Conservation (phyloP, 768 basidiomycete genomes). For the Trametes sanguinea region DNA sequence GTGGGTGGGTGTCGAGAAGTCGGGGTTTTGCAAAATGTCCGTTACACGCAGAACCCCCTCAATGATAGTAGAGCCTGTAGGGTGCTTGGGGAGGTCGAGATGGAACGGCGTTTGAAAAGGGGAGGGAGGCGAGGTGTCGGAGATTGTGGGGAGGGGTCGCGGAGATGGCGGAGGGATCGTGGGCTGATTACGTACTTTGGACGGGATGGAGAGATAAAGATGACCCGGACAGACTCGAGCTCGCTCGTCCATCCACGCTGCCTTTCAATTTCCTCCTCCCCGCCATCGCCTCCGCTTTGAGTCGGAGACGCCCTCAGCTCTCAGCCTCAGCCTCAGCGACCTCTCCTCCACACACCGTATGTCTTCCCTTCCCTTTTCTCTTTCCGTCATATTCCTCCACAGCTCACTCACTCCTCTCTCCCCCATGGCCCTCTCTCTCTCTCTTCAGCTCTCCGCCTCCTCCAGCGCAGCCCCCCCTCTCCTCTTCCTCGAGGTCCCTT, state of each 20-base stretch:
- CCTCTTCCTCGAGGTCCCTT: slow-evolving; percentile 2
- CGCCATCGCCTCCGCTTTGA: slow-evolving; percentile 27
- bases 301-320: slow-evolving; percentile 23
- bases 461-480: slow-evolving; percentile 6
- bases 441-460: not conserved
- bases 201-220: not conserved
- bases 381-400: slow-evolving; percentile 5
- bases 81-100: not conserved
- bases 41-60: no score
- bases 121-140: not conserved
- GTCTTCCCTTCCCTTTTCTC: slow-evolving; percentile 1
- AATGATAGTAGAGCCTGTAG: no score
- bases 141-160: slow-evolving; percentile 8
- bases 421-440: slow-evolving; percentile 6
- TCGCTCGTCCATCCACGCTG: slow-evolving; percentile 12
- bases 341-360: not conserved
- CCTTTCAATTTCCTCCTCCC: slow-evolving; percentile 24
- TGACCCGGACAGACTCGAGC: not conserved
- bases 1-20: no score
- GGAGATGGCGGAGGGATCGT: slow-evolving; percentile 1
- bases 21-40: no score
- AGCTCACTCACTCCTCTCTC: slow-evolving; percentile 5
- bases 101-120: not conserved
- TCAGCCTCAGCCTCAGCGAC: slow-evolving; percentile 25
- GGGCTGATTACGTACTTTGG: slow-evolving; percentile 8